A percentile compares a stretch with the other conserved stretches of the same genome.
Evolutionary conservation across 2,329 filamentous ascomycete genomes (phyloP).

Genomic region (Lasiodiplodia citricola): DNA sequence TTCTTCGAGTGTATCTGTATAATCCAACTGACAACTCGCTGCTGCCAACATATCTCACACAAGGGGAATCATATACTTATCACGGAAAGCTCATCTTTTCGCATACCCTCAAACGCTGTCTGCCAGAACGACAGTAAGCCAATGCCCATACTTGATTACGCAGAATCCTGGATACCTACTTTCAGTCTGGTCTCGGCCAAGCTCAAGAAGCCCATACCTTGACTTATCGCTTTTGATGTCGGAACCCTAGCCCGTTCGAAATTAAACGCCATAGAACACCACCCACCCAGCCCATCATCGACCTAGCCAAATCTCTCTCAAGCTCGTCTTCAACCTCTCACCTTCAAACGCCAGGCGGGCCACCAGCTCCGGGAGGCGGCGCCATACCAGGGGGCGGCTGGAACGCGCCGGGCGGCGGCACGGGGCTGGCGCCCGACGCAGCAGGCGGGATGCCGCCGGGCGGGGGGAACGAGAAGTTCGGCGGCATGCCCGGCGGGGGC

Average conservation of each 20-base stretch:
- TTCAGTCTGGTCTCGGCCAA: background rate
- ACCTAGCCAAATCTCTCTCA: background rate
- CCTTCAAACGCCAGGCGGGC: slow-evolving; percentile 10
- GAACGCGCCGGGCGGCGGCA: slow-evolving; percentile 22
- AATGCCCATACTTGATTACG: background rate
- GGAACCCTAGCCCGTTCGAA: background rate
- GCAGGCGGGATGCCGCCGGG: background rate
- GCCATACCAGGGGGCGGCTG: slow-evolving; percentile 22
- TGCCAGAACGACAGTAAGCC: slow-evolving; percentile 3
- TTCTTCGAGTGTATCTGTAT: background rate
- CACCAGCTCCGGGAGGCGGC: slow-evolving; percentile 5
- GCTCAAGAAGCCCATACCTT: background rate
- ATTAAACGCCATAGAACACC: slow-evolving; percentile 17
- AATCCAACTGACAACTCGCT: background rate
- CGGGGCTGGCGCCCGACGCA: slow-evolving; percentile 3
- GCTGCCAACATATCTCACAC: background rate
- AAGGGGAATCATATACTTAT: slow-evolving; percentile 2
- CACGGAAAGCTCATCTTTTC: background rate
- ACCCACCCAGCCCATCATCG: background rate
- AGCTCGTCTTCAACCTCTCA: background rate
- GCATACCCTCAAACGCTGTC: background rate
- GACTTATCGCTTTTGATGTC: slow-evolving; percentile 14
- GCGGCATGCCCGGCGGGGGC: slow-evolving; percentile 36
- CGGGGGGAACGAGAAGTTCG: slow-evolving; percentile 30
- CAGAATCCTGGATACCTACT: background rate